A percentile compares a stretch with the other conserved stretches of the same genome.
Evolutionary conservation across 225 moss, liverwort and hornwort species (phyloP).

Genomic region (Marchantia paleacea): DNA sequence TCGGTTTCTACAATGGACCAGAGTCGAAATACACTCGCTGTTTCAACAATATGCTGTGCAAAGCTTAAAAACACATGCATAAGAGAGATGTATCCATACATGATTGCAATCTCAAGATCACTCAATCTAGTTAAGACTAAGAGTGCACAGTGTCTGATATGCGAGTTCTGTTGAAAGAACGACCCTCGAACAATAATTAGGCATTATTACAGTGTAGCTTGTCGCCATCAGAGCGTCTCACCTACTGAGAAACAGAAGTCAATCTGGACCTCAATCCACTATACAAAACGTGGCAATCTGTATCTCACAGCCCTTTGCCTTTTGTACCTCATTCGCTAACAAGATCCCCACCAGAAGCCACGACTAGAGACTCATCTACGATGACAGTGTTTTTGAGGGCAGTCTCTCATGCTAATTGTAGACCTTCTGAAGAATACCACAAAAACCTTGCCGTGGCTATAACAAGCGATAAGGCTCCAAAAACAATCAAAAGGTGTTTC

Average conservation of each 20-base stretch:
- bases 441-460: constrained; percentile 12
- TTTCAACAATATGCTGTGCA: background rate
- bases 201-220: constrained; percentile 27
- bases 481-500: background rate
- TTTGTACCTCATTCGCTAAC: constrained; percentile 7
- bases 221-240: constrained; percentile 27
- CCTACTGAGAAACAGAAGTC: constrained; percentile 10
- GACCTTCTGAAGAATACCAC: background rate
- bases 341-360: constrained; percentile 18
- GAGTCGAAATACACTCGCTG: background rate
- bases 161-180: constrained; percentile 21
- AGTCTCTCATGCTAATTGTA: background rate
- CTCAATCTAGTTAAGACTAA: background rate
- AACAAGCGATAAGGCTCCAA: constrained; percentile 9
- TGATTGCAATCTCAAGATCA: background rate
- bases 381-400: background rate
- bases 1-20: background rate
- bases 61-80: background rate
- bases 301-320: constrained; percentile 13
- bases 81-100: background rate
- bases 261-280: constrained; percentile 22
- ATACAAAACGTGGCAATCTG: constrained; percentile 29
- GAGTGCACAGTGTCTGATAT: constrained; percentile 10
- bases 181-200: constrained; percentile 30
- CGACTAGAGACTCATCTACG: background rate